Evolutionary conservation across 148 eudicot genomes (phyloP), one percentile per base, ranked within the genome.

Genomic region (Persicaria maculosa): DNA sequence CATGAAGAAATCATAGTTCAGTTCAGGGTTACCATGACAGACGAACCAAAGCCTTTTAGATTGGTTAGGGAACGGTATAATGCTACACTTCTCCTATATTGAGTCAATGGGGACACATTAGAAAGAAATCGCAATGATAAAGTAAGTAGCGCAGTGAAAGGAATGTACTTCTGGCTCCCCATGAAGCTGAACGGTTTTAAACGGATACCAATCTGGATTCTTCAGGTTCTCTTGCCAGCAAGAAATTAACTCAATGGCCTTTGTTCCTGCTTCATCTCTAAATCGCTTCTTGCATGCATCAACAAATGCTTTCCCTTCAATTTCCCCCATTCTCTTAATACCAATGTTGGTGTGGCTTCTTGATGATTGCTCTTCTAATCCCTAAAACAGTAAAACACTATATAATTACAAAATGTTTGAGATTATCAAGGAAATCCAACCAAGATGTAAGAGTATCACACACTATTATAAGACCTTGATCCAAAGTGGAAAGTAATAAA

Each of bases 261-360:
- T 89, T 25, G 84, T 17, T 46, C 83, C 79, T 61, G 86, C 96
- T 71, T 89, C 92, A 17, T 80, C 62, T 10, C 78, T 55, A 62
- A 77, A 94, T 82, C 83, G 91, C 44, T 22, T 61, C 71, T 84
- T 82, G 85, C 91, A 85, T 47, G 74, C 77, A 31, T 59, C 64
- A n/a, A 85, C 80, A 75, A 94, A 91, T 25, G 86, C 82, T 78
- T 86, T 91, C 44, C 47, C 81, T 74, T 94, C 93, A 16, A 94
- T 75, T 62, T 94, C 97, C 44, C 98, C 97, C 97, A 94, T 91
- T 73, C 93, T 86, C 74, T 90, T 94, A 72, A 91, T 74, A 58
- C 90, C 91, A 68, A 91, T 86, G 65, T 81, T 81, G 4, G 84
- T 84, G 48, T 85, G 83, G 46, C 73, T 75, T 36, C 77, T 81